Evolutionary conservation across 148 eudicot genomes (phyloP).

Genomic region (Cornus controversa): DNA sequence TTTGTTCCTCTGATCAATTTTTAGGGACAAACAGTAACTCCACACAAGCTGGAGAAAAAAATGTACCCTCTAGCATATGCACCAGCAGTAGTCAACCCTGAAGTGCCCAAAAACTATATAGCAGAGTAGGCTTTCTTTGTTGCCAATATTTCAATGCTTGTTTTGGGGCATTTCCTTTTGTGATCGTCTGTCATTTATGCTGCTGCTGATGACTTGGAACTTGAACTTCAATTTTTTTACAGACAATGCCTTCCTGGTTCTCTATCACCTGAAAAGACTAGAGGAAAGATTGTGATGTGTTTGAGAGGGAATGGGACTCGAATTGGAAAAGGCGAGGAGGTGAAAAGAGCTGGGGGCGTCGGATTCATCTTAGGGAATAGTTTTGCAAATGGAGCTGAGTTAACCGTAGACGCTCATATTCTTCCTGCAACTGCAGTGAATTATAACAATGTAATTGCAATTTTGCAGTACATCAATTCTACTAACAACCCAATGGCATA

Average conservation of each 20-base stretch:
- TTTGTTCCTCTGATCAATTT: background rate
- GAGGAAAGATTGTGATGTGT: constrained; percentile 78
- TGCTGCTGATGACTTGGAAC: too few species aligned
- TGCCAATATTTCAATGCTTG: background rate
- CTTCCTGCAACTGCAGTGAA: constrained; percentile 81
- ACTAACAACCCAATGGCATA: constrained; percentile 48
- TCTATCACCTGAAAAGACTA: constrained; percentile 52
- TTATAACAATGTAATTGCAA: constrained; percentile 29
- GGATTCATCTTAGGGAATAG: constrained; percentile 64
- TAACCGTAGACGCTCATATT: constrained; percentile 56
- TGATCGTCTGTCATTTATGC: too few species aligned
- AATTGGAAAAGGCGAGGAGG: constrained; percentile 71
- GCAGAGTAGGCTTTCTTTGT: constrained; percentile 45
- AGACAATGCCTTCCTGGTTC: constrained; percentile 81
- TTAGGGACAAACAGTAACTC: constrained; percentile 75
- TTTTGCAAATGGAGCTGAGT: constrained; percentile 39
- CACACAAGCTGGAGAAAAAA: constrained; percentile 49
- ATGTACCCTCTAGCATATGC: constrained; percentile 72
- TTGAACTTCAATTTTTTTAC: constrained; percentile 15
- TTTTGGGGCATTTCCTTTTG: background rate
- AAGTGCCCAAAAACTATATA: constrained; percentile 34
- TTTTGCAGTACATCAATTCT: constrained; percentile 61
- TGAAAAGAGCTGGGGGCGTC: constrained; percentile 73
- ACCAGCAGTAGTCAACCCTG: constrained; percentile 46
- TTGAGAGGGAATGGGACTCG: constrained; percentile 68